Evolutionary conservation across 1,284 basidiomycete genomes (phyloP), one percentile per base, ranked within the genome.

Genomic region (Boletus holoroseus): DNA sequence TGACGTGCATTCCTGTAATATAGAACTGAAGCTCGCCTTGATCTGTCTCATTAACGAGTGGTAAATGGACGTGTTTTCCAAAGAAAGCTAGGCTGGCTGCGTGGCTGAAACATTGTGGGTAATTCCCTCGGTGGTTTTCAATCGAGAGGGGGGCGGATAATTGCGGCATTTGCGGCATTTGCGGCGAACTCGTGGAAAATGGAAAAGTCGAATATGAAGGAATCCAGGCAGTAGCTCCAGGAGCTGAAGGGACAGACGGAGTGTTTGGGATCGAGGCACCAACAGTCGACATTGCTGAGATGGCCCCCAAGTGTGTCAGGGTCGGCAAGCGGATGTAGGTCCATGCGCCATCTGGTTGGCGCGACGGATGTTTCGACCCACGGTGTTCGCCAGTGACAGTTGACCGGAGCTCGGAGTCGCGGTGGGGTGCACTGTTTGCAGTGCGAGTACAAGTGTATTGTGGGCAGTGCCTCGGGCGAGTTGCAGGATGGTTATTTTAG

Each of bases 111-210:
- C 30, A 22, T 56, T 5, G 54, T 22, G 42, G 13, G 44, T 7
- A 28, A 49, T 47, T 53, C 26, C 34, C 42, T 59, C 58, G 62
- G 59, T 42, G 31, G 13, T 32, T 55, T 60, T 62, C 39, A 35
- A 49, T 53, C 34, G 41, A 50, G 38, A 40, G 30, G 45, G 49
- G 47, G 42, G 32, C 28, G 55, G 42, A 20, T 27, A 27, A 51
- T 22, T 22, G 22, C 22, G 22, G 22, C 22, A 22, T 20, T 63
- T 41, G 62, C 57, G 60, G 59, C 28, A 49, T 43, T 28, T 63
- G 49, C 40, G 62, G 46, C 35, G 54, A 42, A 27, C 44, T 26
- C 30, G 56, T 56, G 53, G 27, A 59, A 45, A 61, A 51, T 32
- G 52, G 49, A 42, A 34, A 45, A 32, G 27, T 49, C 44, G 27